Base-by-base conservation (phyloP, 352 stramenopile species). In the Globisporangium paddicum region DNA sequence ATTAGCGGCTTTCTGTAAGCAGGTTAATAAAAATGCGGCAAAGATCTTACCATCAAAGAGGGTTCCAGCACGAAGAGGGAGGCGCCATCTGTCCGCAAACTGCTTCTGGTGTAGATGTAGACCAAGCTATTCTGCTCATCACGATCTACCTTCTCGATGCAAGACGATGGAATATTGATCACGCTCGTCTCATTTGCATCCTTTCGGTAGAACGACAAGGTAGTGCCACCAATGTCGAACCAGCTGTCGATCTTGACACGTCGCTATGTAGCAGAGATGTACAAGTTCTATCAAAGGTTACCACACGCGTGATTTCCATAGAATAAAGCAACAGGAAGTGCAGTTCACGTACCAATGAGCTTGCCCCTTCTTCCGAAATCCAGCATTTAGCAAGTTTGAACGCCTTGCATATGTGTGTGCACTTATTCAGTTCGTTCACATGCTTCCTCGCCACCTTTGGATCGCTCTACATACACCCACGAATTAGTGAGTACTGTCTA, bases 121-220 rank as follows among this genome's bases (percentile, higher is more conserved):
- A 55, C 55, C 40, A 75, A 34, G 0, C 19, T 13, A 18, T 57
- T 72, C 9, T 45, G 32, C 35, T 68, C 52, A 18, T 81, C 73
- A 5, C 79, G 63, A 25, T 82, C 74, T 2, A 80, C 32, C 19
- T 58, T 66, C 48, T 82, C 63, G 23, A 87, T 55, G 42, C 74
- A 80, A 2, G 48, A 64, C 48, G 82, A 75, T 8, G 79, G 79
- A 14, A 89, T 62, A 41, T 89, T 89, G 44, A 79, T 68, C 21
- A 89, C 63, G 9, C 71, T 73, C 0, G 73, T 77, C 32, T 82
- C 64, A 30, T n/a, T 60, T 2, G 58, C 56, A 9, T 73, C 55
- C 13, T 67, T 69, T 41, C 69, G 77, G 55, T 89, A 89, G 41
- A 86, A 86, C 2, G 66, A 84, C 30, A 69, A 67, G 7, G 63